phyloP scores from a whole-genome alignment of 2,329 filamentous ascomycete genomes.

The Fusarium bactridioides region DNA sequence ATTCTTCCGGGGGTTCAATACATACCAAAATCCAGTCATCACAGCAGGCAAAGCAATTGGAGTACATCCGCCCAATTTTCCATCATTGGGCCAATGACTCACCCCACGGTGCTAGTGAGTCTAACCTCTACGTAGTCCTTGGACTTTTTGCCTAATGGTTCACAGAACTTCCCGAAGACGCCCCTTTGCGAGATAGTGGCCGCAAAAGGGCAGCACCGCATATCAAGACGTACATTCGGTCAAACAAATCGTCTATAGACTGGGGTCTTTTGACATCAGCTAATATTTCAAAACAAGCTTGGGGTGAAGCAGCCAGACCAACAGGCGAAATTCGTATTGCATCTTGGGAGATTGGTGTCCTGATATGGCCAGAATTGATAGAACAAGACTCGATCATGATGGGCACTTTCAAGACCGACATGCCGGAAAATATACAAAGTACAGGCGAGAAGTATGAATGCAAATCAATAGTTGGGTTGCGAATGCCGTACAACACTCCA shows the following conservation, averaged over 20 bases:
- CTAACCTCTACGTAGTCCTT: not conserved
- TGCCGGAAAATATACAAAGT: slow-evolving; percentile 47
- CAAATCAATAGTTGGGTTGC: slow-evolving; percentile 66
- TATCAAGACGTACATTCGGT: slow-evolving; percentile 88
- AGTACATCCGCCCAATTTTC: slow-evolving; percentile 74
- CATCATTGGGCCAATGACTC: slow-evolving; percentile 78
- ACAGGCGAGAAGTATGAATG: slow-evolving; percentile 33
- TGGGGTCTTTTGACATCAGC: slow-evolving; percentile 92
- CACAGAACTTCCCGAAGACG: slow-evolving; percentile 40
- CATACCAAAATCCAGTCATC: slow-evolving; percentile 78
- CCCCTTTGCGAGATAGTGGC: slow-evolving; percentile 57
- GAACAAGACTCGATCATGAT: slow-evolving; percentile 66
- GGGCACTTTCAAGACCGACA: slow-evolving; percentile 71
- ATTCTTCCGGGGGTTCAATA: slow-evolving; percentile 78
- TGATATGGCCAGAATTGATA: slow-evolving; percentile 78
- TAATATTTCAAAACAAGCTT: slow-evolving; percentile 90
- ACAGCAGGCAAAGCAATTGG: slow-evolving; percentile 76
- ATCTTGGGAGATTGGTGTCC: slow-evolving; percentile 84
- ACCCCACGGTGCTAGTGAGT: slow-evolving; percentile 45
- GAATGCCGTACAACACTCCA: slow-evolving; percentile 86
- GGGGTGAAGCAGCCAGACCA: slow-evolving; percentile 71
- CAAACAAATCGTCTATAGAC: slow-evolving; percentile 66
- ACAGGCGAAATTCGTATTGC: slow-evolving; percentile 73
- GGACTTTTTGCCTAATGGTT: not conserved
- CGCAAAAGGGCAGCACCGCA: slow-evolving; percentile 80